These are phyloP conservation scores for Thymus mandschuricus DNA, from an alignment of 257 asterid genomes.

Conservation along the genomic window DNA sequence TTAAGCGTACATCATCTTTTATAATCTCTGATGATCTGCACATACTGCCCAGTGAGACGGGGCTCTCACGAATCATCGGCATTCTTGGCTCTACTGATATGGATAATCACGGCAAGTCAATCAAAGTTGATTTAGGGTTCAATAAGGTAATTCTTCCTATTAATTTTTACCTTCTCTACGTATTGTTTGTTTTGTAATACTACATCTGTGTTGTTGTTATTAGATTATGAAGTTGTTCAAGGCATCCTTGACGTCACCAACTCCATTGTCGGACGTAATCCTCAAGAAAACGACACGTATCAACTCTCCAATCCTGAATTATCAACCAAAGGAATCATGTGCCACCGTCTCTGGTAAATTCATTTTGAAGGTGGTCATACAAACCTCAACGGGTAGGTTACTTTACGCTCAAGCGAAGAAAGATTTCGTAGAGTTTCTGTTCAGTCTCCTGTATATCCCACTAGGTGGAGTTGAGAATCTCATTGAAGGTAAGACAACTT, in stretches of 20 bases:
- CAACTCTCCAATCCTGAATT: too few relatives aligned
- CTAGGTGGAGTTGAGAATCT: slow-evolving; percentile 31
- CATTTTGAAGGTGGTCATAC: slow-evolving; percentile 28
- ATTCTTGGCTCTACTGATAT: background rate
- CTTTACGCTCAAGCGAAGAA: slow-evolving; percentile 19
- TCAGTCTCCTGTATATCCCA: slow-evolving; percentile 32
- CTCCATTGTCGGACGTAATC: too few relatives aligned
- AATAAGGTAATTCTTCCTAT: background rate
- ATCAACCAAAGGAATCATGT: background rate
- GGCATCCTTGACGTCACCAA: too few relatives aligned
- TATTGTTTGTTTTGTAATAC: too few relatives aligned
- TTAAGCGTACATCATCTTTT: background rate
- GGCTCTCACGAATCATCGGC: background rate
- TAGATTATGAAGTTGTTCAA: too few relatives aligned
- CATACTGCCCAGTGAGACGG: background rate
- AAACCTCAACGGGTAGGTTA: slow-evolving; percentile 26
- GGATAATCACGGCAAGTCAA: background rate
- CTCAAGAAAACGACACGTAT: too few relatives aligned
- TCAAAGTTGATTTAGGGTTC: background rate
- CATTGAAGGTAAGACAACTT: slow-evolving; percentile 15
- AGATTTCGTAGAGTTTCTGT: slow-evolving; percentile 33
- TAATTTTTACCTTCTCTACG: background rate
- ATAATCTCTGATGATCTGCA: slow-evolving; percentile 13
- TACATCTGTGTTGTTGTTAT: too few relatives aligned
- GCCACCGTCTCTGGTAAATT: background rate